phyloP scores from a whole-genome alignment of 2,329 filamentous ascomycete genomes.

The Coleophoma crateriformis region DNA sequence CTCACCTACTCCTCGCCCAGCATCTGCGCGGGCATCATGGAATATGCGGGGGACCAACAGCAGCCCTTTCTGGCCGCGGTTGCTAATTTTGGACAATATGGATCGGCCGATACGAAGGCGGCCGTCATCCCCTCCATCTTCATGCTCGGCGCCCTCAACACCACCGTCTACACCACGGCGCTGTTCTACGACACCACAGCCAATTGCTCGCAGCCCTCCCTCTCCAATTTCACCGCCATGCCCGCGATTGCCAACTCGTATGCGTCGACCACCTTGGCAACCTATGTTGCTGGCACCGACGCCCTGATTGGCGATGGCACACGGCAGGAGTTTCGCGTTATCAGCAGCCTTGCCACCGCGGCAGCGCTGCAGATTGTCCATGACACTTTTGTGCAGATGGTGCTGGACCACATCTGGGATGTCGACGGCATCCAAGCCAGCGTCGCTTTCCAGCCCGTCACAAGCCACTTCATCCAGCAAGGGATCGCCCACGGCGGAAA shows the following conservation, averaged over 20 bases:
- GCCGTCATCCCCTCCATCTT: conserved; percentile 12
- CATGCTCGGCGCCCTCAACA: conserved; percentile 6
- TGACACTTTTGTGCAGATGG: conserved; percentile 10
- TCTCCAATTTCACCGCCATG: conserved; percentile 7
- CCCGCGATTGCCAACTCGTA: conserved; percentile 7
- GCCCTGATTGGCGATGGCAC: conserved; percentile 6
- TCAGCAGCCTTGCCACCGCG: conserved; percentile 7
- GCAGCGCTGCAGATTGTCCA: conserved; percentile 9
- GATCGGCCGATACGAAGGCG: conserved; percentile 9
- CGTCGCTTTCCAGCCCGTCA: conserved; percentile 9
- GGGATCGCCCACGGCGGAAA: conserved; percentile 8
- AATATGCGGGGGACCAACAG: conserved; percentile 4
- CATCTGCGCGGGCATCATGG: conserved; percentile 5
- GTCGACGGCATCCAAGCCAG: conserved; percentile 8
- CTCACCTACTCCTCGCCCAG: conserved; percentile 18
- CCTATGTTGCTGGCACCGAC: conserved; percentile 6
- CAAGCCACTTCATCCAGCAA: conserved; percentile 10
- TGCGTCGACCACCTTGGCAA: conserved; percentile 5
- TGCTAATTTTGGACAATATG: conserved; percentile 7
- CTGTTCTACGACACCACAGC: conserved; percentile 9
- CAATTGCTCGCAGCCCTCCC: conserved; percentile 6
- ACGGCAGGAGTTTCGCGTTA: conserved; percentile 6
- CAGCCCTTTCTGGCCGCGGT: conserved; percentile 4
- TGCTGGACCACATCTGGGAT: conserved; percentile 5
- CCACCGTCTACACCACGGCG: conserved; percentile 7